A percentile compares a stretch with the other conserved stretches of the same genome.
Conservation (phyloP, 2,329 filamentous ascomycete species). For the Pleoardoris graminearum region DNA sequence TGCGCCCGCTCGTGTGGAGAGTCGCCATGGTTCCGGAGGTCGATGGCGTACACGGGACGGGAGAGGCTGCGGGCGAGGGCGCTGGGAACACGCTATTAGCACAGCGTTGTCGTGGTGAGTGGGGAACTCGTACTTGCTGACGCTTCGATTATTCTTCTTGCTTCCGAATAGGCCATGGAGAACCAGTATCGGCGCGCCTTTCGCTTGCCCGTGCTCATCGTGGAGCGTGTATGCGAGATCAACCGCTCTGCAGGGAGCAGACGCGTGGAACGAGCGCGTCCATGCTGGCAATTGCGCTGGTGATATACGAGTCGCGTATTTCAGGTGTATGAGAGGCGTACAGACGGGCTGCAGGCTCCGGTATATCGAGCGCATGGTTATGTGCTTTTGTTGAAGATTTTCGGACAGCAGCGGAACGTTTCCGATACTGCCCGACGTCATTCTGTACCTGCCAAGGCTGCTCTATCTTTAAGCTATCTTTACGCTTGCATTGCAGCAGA, state of each 20-base stretch:
- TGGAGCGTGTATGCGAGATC: conserved; percentile 43
- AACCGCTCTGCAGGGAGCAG: conserved; percentile 24
- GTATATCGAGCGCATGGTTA: conserved; percentile 23
- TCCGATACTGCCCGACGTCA: conserved; percentile 12
- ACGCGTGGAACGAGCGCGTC: conserved; percentile 35
- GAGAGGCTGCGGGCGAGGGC: conserved; percentile 78
- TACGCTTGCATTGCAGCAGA: no score
- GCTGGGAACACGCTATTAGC: conserved; percentile 51
- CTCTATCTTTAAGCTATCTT: neutral
- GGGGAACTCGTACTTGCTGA: conserved; percentile 72
- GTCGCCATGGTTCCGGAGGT: conserved; percentile 90
- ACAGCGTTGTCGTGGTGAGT: neutral
- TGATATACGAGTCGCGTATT: conserved; percentile 14
- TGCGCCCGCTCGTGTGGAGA: conserved; percentile 77
- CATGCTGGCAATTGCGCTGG: conserved; percentile 19
- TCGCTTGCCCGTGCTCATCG: conserved; percentile 39
- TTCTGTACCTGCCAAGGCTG: conserved; percentile 7
- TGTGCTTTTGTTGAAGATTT: conserved; percentile 11
- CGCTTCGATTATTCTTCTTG: conserved; percentile 90
- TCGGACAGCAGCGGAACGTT: conserved; percentile 14
- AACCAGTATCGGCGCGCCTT: conserved; percentile 74
- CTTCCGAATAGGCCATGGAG: conserved; percentile 94
- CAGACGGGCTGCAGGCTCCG: conserved; percentile 18
- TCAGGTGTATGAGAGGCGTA: conserved; percentile 17
- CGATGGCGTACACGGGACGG: conserved; percentile 80